phyloP scores from a whole-genome alignment of 306 rosid genomes.

The Quercus dentata region DNA sequence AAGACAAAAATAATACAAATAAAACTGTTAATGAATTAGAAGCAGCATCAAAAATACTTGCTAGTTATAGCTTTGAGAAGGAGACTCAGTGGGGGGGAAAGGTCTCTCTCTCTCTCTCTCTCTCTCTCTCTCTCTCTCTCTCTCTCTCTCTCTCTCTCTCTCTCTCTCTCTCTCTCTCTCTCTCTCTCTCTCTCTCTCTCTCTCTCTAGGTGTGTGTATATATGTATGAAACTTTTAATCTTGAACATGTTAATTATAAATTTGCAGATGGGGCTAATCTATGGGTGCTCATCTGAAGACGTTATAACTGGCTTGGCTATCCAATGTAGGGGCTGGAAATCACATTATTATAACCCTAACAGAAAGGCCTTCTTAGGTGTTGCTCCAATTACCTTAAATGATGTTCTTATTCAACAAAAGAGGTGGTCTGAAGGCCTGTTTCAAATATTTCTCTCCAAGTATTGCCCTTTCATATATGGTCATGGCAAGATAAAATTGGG shows the following conservation, averaged over 20 bases:
- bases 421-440: constrained; percentile 71
- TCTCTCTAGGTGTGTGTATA: neutral
- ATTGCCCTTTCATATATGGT: constrained; percentile 72
- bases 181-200: neutral
- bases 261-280: constrained; percentile 62
- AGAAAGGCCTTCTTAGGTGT: constrained; percentile 57
- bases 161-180: constrained; percentile 12
- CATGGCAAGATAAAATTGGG: constrained; percentile 51
- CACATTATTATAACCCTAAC: constrained; percentile 57
- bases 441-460: constrained; percentile 58
- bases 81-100: constrained; percentile 69
- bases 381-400: constrained; percentile 60
- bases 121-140: neutral
- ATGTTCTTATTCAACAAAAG: constrained; percentile 41
- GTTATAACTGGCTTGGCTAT: constrained; percentile 49
- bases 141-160: constrained; percentile 1
- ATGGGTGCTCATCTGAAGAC: constrained; percentile 68
- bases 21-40: constrained; percentile 45
- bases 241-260: neutral
- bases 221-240: neutral
- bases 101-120: constrained; percentile 30
- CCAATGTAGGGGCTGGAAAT: constrained; percentile 77
- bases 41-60: constrained; percentile 47
- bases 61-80: constrained; percentile 53
- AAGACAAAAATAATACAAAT: constrained; percentile 12